A percentile compares a stretch with the other conserved stretches of the same genome.
Evolutionary conservation across 371 early-diverging fungal species (phyloP).

Genomic region (Nematocida sp.): DNA sequence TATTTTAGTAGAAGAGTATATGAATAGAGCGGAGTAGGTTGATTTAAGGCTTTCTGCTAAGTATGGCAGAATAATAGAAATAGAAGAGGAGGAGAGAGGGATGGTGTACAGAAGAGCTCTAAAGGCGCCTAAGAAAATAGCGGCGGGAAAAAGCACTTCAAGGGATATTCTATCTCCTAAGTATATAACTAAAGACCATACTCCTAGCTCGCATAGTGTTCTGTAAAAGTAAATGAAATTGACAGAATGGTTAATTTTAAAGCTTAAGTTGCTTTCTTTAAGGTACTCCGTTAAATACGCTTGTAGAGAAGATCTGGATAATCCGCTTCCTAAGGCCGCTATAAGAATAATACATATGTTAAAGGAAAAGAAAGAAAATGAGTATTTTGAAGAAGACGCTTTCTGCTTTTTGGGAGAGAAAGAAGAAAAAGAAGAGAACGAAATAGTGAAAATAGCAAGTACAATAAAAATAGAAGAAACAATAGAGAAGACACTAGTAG

Average conservation of each 20-base stretch:
- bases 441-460: neutral
- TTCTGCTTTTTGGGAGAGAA: neutral
- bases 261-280: neutral
- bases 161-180: conserved; percentile 17
- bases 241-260: too few species aligned
- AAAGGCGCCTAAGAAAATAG: conserved; percentile 15
- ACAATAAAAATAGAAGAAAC: neutral
- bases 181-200: conserved; percentile 48
- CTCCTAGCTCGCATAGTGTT: conserved; percentile 38
- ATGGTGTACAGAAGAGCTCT: conserved; percentile 30
- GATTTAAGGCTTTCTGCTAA: conserved; percentile 47
- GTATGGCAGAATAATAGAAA: conserved; percentile 9
- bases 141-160: conserved; percentile 30
- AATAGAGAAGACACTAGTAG: conserved; percentile 11
- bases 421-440: too few species aligned
- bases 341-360: conserved; percentile 3
- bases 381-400: neutral
- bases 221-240: conserved; percentile 38
- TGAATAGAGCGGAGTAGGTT: conserved; percentile 47
- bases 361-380: neutral
- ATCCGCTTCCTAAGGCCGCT: conserved; percentile 36
- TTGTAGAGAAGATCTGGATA: conserved; percentile 48
- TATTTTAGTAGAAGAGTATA: conserved; percentile 33
- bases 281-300: conserved; percentile 45
- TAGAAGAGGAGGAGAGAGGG: neutral